Conservation (phyloP, 768 basidiomycete species). For the Cyclocybe aegerita region DNA sequence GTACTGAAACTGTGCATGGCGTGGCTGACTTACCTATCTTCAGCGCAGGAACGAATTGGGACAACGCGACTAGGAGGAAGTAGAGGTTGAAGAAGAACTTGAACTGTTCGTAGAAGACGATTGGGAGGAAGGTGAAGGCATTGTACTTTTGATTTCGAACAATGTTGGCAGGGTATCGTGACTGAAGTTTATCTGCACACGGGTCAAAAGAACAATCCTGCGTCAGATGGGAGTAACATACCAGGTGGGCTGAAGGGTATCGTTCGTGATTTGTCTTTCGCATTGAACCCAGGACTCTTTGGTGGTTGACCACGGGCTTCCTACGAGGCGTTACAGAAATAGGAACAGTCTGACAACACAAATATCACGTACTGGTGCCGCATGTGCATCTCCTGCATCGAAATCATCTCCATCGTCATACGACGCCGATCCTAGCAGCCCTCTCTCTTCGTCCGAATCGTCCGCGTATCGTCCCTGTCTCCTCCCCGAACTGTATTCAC, state of each 20-base stretch:
- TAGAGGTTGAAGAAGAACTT: slow-evolving; percentile 99
- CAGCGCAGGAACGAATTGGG: slow-evolving; percentile 93
- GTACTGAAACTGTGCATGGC: background rate
- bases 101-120: slow-evolving; percentile 99
- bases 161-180: slow-evolving; percentile 80
- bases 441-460: slow-evolving; percentile 54
- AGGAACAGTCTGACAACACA: no score
- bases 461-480: slow-evolving; percentile 58
- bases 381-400: slow-evolving; percentile 7
- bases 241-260: slow-evolving; percentile 78
- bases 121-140: slow-evolving; percentile 91
- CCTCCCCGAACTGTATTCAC: slow-evolving; percentile 35
- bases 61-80: slow-evolving; percentile 94
- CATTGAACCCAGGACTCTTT: slow-evolving; percentile 24
- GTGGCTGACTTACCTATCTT: slow-evolving; percentile 73
- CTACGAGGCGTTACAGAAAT: slow-evolving; percentile 7
- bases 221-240: background rate
- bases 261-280: slow-evolving; percentile 73
- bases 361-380: slow-evolving; percentile 1
- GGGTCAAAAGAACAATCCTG: background rate
- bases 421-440: slow-evolving; percentile 13
- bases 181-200: slow-evolving; percentile 64
- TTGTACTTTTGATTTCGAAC: slow-evolving; percentile 99
- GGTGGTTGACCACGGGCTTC: slow-evolving; percentile 21
- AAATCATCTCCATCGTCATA: slow-evolving; percentile 14